Conservation (phyloP, 2,329 filamentous ascomycete species). For the Diaporthe helianthi region DNA sequence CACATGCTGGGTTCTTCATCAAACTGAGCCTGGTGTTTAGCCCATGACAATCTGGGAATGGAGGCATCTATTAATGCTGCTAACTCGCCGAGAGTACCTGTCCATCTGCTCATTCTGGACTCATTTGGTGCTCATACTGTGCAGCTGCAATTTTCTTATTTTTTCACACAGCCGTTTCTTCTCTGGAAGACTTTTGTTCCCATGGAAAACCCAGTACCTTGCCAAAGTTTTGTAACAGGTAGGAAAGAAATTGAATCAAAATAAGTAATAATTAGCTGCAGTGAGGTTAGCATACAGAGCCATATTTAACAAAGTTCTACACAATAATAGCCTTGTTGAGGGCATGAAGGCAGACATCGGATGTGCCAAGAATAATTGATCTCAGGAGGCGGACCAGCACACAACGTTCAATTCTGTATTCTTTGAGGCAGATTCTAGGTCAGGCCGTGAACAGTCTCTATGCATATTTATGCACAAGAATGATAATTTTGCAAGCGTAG, state of each 20-base stretch:
- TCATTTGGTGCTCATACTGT: no score
- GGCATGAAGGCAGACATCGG: not conserved
- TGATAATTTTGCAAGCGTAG: no score
- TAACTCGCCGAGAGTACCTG: no score
- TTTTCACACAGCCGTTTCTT: no score
- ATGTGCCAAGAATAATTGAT: not conserved
- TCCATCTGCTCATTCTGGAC: no score
- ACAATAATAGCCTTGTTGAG: not conserved
- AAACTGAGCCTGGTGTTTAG: no score
- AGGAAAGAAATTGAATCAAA: not conserved
- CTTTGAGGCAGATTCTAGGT: not conserved
- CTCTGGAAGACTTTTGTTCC: no score
- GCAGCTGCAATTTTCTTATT: no score
- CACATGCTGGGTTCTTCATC: not conserved
- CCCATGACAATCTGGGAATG: no score
- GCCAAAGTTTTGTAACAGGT: not conserved
- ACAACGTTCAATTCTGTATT: not conserved
- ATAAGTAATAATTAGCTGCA: not conserved
- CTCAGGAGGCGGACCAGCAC: not conserved
- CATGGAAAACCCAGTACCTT: not conserved
- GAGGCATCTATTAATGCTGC: no score
- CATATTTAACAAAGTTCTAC: not conserved
- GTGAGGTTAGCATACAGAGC: not conserved
- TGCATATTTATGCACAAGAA: not conserved
- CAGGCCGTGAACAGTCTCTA: not conserved